These are phyloP conservation scores for Solanum piurae DNA, from an alignment of 257 asterid genomes.

Conservation along the genomic window DNA sequence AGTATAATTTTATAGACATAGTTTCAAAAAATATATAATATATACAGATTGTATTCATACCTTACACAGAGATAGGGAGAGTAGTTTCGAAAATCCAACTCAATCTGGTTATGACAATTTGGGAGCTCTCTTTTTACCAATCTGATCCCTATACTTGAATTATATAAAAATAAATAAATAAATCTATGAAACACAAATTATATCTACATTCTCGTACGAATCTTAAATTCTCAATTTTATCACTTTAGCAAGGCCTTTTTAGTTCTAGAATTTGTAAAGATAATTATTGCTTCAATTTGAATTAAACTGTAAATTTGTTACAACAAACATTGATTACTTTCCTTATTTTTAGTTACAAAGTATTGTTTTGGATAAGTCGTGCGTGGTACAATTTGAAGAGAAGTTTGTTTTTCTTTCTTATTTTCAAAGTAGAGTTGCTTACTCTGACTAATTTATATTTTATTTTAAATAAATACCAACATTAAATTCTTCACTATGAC, in stretches of 20 bases:
- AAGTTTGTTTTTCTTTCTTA: not conserved
- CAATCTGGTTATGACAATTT: too few species aligned
- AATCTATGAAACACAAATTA: not conserved
- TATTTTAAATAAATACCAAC: not conserved
- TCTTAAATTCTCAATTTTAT: not conserved
- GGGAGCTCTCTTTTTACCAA: too few species aligned
- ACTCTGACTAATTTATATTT: not conserved
- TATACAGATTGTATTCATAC: too few species aligned
- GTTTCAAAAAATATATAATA: too few species aligned
- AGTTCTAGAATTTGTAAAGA: not conserved
- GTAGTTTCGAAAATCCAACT: too few species aligned
- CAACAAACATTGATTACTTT: not conserved
- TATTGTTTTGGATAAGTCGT: not conserved
- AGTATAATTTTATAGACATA: too few species aligned
- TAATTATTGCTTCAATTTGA: not conserved
- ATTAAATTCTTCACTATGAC: not conserved
- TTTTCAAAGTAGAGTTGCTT: not conserved
- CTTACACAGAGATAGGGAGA: too few species aligned
- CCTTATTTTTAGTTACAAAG: not conserved
- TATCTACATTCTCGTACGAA: not conserved
- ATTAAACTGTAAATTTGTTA: not conserved
- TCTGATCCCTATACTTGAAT: too few species aligned
- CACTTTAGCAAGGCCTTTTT: not conserved
- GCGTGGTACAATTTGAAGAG: not conserved
- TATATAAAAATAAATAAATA: too few species aligned